phyloP scores from a whole-genome alignment of 495 filamentous ascomycete genomes.

The Chaetomidium leptoderma region DNA sequence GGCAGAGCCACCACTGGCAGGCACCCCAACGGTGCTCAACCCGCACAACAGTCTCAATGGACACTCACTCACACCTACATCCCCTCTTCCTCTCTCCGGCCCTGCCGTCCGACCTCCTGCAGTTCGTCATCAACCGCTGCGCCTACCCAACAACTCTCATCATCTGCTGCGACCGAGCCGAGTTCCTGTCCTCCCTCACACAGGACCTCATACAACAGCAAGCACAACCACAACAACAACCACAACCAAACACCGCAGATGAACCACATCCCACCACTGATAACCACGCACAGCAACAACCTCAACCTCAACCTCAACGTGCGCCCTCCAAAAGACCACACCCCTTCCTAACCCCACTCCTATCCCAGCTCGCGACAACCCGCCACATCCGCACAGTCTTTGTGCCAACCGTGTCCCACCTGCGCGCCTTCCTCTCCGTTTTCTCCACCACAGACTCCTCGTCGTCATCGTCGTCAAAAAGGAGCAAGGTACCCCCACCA shows the following conservation, averaged over 20 bases:
- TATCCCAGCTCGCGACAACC: conserved; percentile 65
- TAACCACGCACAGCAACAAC: not conserved
- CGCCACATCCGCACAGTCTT: conserved; percentile 64
- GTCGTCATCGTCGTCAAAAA: conserved; percentile 13
- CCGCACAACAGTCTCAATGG: conserved; percentile 3
- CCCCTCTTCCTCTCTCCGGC: conserved; percentile 49
- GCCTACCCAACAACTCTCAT: conserved; percentile 56
- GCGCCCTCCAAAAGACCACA: not conserved
- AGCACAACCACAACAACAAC: not conserved
- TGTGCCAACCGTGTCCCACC: conserved; percentile 66
- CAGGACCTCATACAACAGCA: conserved; percentile 26
- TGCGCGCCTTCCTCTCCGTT: conserved; percentile 68
- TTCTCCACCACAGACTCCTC: conserved; percentile 37
- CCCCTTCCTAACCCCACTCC: conserved; percentile 55
- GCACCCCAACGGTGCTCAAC: not conserved
- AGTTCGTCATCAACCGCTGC: conserved; percentile 56
- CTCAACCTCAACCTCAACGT: not conserved
- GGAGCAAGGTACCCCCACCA: conserved; percentile 27
- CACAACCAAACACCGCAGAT: not conserved
- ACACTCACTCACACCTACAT: conserved; percentile 8
- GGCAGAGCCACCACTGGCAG: not conserved
- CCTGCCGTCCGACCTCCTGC: conserved; percentile 57
- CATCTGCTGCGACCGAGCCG: conserved; percentile 61
- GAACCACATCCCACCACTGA: not conserved
- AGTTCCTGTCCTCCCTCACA: conserved; percentile 54